Evolutionary conservation across 305 asterid genomes (phyloP), one percentile per base, ranked within the genome.

Genomic region (Solanum hybrid): DNA sequence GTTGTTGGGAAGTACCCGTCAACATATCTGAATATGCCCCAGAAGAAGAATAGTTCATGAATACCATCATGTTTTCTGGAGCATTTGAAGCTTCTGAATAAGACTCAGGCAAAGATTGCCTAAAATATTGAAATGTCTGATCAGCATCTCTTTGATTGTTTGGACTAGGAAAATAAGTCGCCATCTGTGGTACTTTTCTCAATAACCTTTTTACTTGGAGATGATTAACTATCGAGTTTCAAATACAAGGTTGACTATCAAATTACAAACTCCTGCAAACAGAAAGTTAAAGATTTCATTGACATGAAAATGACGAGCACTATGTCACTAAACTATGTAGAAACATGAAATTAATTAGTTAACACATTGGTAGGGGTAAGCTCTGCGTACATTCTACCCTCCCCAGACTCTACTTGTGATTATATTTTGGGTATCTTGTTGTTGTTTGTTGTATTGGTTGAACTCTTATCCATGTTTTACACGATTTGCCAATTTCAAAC

Each of bases 41-140:
- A 0, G 98, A 93, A n/a, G 98, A 92, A 6, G 97, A 88, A 92
- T 93, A 95, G 36, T 94, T 94, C 96, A 94, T 94, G 75, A 94
- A 95, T 95, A 93, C 92, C 89, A 93, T 94, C 77, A 93, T 92
- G 92, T 92, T 95, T 31, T 93, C 91, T 7, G 89, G 92, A 38
- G 92, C 92, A 89, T 92, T 80, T 10, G 94, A 92, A 20, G 96
- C 89, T 90, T 95, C 94, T 7, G 98, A 90, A 91, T 93, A 94
- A 79, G 98, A 92, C 89, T 79, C 36, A 15, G 96, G 91, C 89
- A 93, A 89, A 91, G 92, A 90, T 88, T 94, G 95, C 93, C 96
- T 93, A 27, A 91, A 90, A 87, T 96, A 94, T 90, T 93, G 94
- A 93, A 95, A 89, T 38, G 95, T 93, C 39, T 94, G 79, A 75